Evolutionary conservation across 2,329 filamentous ascomycete species (phyloP).

Genomic region (Xylaria sp.): DNA sequence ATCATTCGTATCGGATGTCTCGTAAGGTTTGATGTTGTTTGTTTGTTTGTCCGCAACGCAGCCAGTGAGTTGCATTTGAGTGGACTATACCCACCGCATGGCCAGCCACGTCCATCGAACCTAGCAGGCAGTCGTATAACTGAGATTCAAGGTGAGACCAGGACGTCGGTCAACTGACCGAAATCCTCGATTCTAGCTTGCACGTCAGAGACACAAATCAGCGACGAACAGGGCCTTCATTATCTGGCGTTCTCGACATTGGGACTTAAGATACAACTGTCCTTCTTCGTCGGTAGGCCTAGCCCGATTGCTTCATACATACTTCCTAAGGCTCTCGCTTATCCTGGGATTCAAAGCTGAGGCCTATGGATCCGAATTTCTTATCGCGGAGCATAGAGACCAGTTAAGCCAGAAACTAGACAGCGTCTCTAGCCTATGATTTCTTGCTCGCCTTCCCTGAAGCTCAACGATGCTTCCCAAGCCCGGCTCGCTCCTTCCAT

Average conservation of each 20-base stretch:
- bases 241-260: conserved; percentile 39
- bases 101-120: not conserved
- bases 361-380: conserved; percentile 33
- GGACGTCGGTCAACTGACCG: not conserved
- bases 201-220: conserved; percentile 17
- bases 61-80: conserved; percentile 1
- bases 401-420: conserved; percentile 38
- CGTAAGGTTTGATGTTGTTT: not conserved
- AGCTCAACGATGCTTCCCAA: conserved; percentile 35
- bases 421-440: conserved; percentile 37
- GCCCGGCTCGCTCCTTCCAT: conserved; percentile 31
- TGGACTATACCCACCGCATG: not conserved
- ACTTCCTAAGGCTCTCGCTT: conserved; percentile 36
- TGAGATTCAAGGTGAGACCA: not conserved
- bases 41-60: not conserved
- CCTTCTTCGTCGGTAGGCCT: conserved; percentile 33
- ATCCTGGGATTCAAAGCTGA: conserved; percentile 38
- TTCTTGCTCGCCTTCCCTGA: conserved; percentile 28
- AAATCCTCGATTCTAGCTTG: conserved; percentile 12
- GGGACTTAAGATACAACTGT: conserved; percentile 40
- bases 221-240: conserved; percentile 39
- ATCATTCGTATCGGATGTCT: not conserved
- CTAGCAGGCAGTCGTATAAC: conserved; percentile 1
- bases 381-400: conserved; percentile 34
- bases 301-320: conserved; percentile 39